Base-by-base conservation (phyloP, 495 filamentous ascomycete genomes). In the Penicillium pulvis region DNA sequence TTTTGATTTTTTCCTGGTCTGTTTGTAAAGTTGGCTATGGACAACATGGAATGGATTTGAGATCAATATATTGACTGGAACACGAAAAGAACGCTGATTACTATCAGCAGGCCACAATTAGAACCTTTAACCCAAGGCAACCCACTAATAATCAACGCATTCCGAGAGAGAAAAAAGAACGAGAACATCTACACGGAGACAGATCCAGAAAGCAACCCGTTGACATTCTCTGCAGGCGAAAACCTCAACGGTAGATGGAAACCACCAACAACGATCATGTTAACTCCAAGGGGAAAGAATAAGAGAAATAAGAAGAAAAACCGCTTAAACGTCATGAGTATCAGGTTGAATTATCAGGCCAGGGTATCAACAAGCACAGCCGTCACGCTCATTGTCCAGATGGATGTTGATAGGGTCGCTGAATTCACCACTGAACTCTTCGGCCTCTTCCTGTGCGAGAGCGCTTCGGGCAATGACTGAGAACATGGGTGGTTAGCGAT, bases 351-450 rank as follows among this genome's bases (percentile, higher is more conserved):
- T 14, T 41, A 41, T 41, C 39, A 41, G 54, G 44, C 55, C 48
- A 49, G 65, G 66, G 58, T 71, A 72, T 79, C 68, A 98, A 79
- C 94, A 98, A 63, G 92, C 85, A 75, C 94, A 99, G 46, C 94
- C 92, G 68, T 94, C 90, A 57, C 87, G 85, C 55, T 96, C 91
- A 69, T 89, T 90, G 75, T 95, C 91, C 57, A 96, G 85, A 75
- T 95, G 89, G 71, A 98, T 96, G 74, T 96, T 93, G 77, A 98
- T 97, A 41, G 94, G 93, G 69, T 97, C 95, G 57, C 90, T 90
- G 77, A 95, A 97, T 71, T 98, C 94, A 47, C 91, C 91, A 72
- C 85, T 88, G 57, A 85, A 90, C 70, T 97, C 93, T 69, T 95
- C 92, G 1, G 91, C 91, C 74, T 98, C 95, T 75, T 99, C 95